Evolutionary conservation across 208 protist genomes (phyloP), one percentile per base, ranked within the genome.

Genomic region (Crithidia sp.): DNA sequence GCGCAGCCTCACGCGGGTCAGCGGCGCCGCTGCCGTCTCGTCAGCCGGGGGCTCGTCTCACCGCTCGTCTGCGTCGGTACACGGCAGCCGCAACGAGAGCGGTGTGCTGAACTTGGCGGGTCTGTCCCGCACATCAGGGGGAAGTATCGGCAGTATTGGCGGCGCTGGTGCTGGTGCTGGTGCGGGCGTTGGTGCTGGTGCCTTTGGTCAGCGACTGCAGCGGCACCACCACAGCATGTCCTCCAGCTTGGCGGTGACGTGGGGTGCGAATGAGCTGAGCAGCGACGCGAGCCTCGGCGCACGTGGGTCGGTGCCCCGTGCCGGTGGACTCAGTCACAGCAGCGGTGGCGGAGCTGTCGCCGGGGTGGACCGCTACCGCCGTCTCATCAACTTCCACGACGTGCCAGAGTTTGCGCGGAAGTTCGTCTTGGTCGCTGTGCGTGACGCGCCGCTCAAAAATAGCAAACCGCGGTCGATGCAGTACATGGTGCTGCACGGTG

Each of bases 401-500:
- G 89, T 77, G 19, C 90, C 86, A 0, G 86, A 85, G 68, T 92
- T 91, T 71, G 82, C 86, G 67, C 88, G 83, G 14, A 96, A 96
- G 80, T 96, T 94, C 69, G 83, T 78, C 37, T 87, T 81, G 49
- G 86, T 85, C 2, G 74, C 74, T 9, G 77, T 85, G 75, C 79
- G 86, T 36, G 73, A 85, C 52, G 28, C 66, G 45, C 50, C 69
- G 9, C 59, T 58, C 13, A 79, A 62, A 41, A 59, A 55, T 6
- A 61, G 71, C 8, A 75, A 60, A 55, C 36, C 66, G 37, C 60
- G 55, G 43, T 79, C 77, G 16, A 69, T 91, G 75, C 81, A 88
- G 56, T 91, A 91, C 74, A 54, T 96, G 4, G 80, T 95, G 10
- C 87, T 95, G 77, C 92, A 96, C 77, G 92, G 92, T 54, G 92